Base-by-base conservation (phyloP, 2,329 filamentous ascomycete genomes). In the Clonostachys sp. region DNA sequence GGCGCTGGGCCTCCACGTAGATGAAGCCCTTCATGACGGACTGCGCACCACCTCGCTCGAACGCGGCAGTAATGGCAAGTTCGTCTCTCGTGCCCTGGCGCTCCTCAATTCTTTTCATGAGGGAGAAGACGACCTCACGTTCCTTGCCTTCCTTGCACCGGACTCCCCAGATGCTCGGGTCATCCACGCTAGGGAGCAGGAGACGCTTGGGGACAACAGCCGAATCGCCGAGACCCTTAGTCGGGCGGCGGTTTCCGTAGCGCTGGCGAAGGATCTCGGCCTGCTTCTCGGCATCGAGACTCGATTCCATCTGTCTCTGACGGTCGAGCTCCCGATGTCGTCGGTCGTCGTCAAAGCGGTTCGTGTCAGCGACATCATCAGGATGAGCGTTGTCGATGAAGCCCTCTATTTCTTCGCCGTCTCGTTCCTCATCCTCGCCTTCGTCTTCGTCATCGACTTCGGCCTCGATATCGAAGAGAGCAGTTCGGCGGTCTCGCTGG, bases 401-500 rank as follows among this genome's bases (percentile, higher is more conserved):
- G 55, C 89, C 87, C 48, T 90, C 90, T 46, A 85, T 83, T 55
- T 86, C 90, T 57, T 91, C 85, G 50, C 89, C 83, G 47, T 95
- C 91, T 57, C 95, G 90, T 57, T 96, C 92, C 45, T 95, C 90
- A 54, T 95, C 90, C 51, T 89, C 88, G 55, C 81, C 86, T 55
- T 90, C 88, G 57, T 96, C 91, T 58, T 95, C 91, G 53, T 95
- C 94, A 61, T 97, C 94, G 57, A 99, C 94, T 71, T 96, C 94
- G 65, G 94, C 94, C 76, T 99, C 94, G 61, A 92, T 89, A 83
- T 99, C 94, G 71, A 99, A 84, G 81, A 96, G 96, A 60, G 87
- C 85, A 57, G 89, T 89, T 53, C 89, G 83, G 54, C 80, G 80
- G 54, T 87, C 83, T 64, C 82, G 83, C 65, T 84, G 86, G 49